Evolutionary conservation across 2,329 filamentous ascomycete species (phyloP), one percentile per base, ranked within the genome.

Genomic region (Colletotrichum siamense): DNA sequence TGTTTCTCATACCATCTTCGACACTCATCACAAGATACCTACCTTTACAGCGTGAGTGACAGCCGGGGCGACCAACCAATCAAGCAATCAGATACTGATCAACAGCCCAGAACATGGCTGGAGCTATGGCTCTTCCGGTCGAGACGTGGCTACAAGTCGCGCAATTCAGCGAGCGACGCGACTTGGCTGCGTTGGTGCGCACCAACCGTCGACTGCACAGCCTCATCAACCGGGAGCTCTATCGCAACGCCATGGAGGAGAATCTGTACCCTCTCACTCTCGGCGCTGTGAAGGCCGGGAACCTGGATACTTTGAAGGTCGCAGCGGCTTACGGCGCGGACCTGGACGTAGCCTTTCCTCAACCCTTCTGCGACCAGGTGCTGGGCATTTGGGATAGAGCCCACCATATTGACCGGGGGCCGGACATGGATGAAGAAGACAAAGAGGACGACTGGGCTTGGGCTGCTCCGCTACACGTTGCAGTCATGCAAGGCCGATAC

Each of bases 341-440:
- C n/a, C 44, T 52, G 4, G 44, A 52, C 44, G 0, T 22, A 1
- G 1, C 10, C 44, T 52, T 52, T 13, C 44, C 44, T 52, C 1
- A 52, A 2, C 44, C 44, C 6, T 52, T 52, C 1, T 52, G 44
- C 6, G 44, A 49, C 10, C 44, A 8, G 44, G 44, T 52, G 44
- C 44, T 52, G 44, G n/a, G 6, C n/a, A 22, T 52, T 22, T 52
- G 44, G 44, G 44, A 52, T 22, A 52, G n/a, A 52, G 44, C n/a
- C 44, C 44, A 22, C 3, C 4, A 8, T 13, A 52, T 52, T 2
- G n/a, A 52, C 44, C 44, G n/a, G 6, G n/a, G 44, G 6, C 44
- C n/a, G 6, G 44, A 3, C 0, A 22, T 52, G n/a, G 44, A 1
- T 2, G 2, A 52, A 52, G 2, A 22, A 4, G n/a, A 52, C n/a